Conservation (phyloP, 192 early-diverging fungal species). For the Podochytrium sp. region DNA sequence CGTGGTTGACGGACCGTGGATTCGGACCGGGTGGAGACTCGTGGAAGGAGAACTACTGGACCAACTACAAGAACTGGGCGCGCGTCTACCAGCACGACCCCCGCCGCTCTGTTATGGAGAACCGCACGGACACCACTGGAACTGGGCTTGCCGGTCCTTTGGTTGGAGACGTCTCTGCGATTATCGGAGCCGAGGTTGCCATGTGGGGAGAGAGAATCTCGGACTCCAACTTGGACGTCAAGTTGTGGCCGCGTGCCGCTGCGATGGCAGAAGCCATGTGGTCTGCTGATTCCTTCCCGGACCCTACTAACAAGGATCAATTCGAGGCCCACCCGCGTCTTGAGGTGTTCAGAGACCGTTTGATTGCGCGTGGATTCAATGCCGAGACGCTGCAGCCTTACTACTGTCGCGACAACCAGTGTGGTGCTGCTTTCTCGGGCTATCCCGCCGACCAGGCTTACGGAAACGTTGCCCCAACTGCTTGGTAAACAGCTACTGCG, state of each 20-base stretch:
- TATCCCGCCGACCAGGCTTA: background rate
- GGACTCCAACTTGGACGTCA: slow-evolving; percentile 25
- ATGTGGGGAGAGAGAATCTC: slow-evolving; percentile 25
- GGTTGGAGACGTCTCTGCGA: background rate
- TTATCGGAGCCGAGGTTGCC: slow-evolving; percentile 17
- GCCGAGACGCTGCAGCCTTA: slow-evolving; percentile 20
- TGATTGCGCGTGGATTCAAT: slow-evolving; percentile 11
- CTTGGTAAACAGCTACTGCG: too few species aligned
- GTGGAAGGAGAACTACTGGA: slow-evolving; percentile 27
- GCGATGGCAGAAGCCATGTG: slow-evolving; percentile 22
- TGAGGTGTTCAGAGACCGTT: slow-evolving; percentile 7
- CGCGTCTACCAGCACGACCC: slow-evolving; percentile 20
- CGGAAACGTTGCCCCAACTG: background rate
- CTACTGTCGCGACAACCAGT: slow-evolving; percentile 20
- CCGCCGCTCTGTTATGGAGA: background rate
- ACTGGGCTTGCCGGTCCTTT: background rate
- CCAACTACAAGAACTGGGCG: slow-evolving; percentile 10
- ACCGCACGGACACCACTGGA: background rate
- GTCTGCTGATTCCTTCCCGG: slow-evolving; percentile 14
- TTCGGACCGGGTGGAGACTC: background rate
- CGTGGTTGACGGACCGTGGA: slow-evolving; percentile 16
- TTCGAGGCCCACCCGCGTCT: slow-evolving; percentile 22
- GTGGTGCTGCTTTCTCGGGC: slow-evolving; percentile 7
- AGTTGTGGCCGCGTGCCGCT: slow-evolving; percentile 32
- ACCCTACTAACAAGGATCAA: slow-evolving; percentile 3